These are phyloP conservation scores for Acacia concinna DNA, from an alignment of 331 rosid genomes.

Conservation along the genomic window DNA sequence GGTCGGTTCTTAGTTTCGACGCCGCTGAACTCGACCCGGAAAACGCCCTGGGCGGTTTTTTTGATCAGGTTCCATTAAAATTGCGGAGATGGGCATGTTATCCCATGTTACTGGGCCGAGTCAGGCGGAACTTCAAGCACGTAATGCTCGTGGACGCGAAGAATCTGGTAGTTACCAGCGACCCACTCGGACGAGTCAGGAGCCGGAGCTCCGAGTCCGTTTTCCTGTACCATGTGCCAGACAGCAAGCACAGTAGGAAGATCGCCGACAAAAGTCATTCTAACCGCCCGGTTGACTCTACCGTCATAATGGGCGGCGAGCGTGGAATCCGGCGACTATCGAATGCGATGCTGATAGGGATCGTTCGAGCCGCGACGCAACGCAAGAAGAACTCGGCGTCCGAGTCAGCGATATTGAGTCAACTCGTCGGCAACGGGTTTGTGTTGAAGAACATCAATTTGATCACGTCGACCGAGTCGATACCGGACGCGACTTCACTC, in stretches of 20 bases:
- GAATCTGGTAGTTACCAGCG: constrained; percentile 42
- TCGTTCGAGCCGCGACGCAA: constrained; percentile 51
- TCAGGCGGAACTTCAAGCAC: constrained; percentile 65
- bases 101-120: constrained; percentile 81
- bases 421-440: constrained; percentile 46
- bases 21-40: constrained; percentile 71
- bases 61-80: constrained; percentile 52
- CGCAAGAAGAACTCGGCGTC: constrained; percentile 50
- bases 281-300: constrained; percentile 44
- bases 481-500: constrained; percentile 53
- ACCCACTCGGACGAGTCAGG: constrained; percentile 53
- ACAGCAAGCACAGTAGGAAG: constrained; percentile 44
- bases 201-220: constrained; percentile 57
- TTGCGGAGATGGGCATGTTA: constrained; percentile 79
- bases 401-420: constrained; percentile 58
- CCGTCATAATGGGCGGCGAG: constrained; percentile 59
- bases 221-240: constrained; percentile 22
- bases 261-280: constrained; percentile 45
- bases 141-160: constrained; percentile 59
- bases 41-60: constrained; percentile 66
- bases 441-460: constrained; percentile 42
- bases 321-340: constrained; percentile 68
- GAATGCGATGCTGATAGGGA: constrained; percentile 45
- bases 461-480: constrained; percentile 41
- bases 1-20: constrained; percentile 68